phyloP scores from a whole-genome alignment of 208 protist genomes.

The Zelonia costaricensis region DNA sequence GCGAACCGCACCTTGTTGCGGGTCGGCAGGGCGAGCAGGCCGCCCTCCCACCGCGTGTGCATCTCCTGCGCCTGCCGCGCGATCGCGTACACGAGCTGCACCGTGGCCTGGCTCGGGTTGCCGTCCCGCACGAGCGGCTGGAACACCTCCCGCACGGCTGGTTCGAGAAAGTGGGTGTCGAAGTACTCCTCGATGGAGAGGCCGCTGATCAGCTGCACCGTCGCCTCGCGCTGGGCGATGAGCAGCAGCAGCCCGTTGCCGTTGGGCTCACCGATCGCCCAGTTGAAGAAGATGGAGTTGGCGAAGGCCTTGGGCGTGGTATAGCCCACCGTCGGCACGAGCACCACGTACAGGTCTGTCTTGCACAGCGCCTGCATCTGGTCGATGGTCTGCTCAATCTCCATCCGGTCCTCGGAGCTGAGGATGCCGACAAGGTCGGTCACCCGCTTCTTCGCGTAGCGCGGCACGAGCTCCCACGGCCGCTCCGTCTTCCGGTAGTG shows the following conservation, averaged over 20 bases:
- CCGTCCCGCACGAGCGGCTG: conserved; percentile 82
- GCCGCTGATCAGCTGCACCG: conserved; percentile 76
- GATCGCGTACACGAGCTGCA: conserved; percentile 89
- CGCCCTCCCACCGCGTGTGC: conserved; percentile 58
- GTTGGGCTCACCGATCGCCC: conserved; percentile 71
- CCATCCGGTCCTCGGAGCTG: conserved; percentile 80
- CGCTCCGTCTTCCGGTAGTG: conserved; percentile 82
- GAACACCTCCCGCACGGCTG: conserved; percentile 75
- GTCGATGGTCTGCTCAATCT: conserved; percentile 88
- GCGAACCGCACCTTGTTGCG: conserved; percentile 77
- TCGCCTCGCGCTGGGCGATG: conserved; percentile 81
- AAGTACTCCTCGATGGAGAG: conserved; percentile 86
- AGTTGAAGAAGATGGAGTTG: conserved; percentile 87
- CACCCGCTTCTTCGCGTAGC: conserved; percentile 85
- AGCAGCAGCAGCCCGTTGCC: conserved; percentile 83
- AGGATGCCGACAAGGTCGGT: conserved; percentile 82
- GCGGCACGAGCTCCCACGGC: conserved; percentile 83
- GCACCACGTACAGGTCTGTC: conserved; percentile 80
- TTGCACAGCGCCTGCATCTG: conserved; percentile 85
- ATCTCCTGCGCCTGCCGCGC: conserved; percentile 85
- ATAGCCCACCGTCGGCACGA: conserved; percentile 88
- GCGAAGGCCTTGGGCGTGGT: conserved; percentile 77
- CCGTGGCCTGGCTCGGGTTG: conserved; percentile 71
- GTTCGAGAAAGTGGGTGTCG: conserved; percentile 60
- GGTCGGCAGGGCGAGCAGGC: conserved; percentile 54